Evolutionary conservation across 2,329 filamentous ascomycete genomes (phyloP), one percentile per base, ranked within the genome.

Genomic region (Ilyonectria destructans): DNA sequence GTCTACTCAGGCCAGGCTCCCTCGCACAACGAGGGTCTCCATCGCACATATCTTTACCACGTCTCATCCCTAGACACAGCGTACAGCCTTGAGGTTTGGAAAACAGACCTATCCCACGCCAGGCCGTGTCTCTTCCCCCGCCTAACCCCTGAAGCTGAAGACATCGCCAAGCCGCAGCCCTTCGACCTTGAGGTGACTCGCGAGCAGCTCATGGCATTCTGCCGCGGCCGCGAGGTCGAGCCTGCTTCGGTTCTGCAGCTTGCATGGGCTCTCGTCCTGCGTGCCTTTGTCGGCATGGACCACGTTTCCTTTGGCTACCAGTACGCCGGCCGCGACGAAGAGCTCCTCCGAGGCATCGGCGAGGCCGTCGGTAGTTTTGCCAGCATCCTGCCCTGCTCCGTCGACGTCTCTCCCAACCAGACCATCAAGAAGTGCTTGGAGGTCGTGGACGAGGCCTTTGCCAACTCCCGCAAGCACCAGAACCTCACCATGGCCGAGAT

Each of bases 231-330:
- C 68, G 8, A 80, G 9, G 80, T 88, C 3, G 84, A 84, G 0
- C 77, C 85, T 0, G 83, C 86, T 0, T 84, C 86, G 0, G 80
- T 90, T 4, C 80, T 91, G 4, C 85, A 87, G 26, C 83, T 89
- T n/a, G 88, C 89, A 0, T 91, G 89, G 89, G 87, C 84, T 0
- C 79, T 91, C 21, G 82, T 90, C 0, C 79, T 90, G 0, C 85
- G 87, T 2, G 82, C 84, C 1, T 90, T 89, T 70, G 84, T 87
- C 3, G 87, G 87, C 1, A 82, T 82, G 17, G 81, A 86, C 23
- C 82, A 84, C 12, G 84, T 90, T 8, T 84, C 85, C 43, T 91
- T 91, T 69, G 89, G 89, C 1, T 87, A 83, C 64, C 82, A 84
- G 37, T 82, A 84, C 3, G 76, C 80, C 0, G 85, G 85, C 0